Base-by-base conservation (phyloP, 495 filamentous ascomycete species). In the Aspergillus homomorphus region DNA sequence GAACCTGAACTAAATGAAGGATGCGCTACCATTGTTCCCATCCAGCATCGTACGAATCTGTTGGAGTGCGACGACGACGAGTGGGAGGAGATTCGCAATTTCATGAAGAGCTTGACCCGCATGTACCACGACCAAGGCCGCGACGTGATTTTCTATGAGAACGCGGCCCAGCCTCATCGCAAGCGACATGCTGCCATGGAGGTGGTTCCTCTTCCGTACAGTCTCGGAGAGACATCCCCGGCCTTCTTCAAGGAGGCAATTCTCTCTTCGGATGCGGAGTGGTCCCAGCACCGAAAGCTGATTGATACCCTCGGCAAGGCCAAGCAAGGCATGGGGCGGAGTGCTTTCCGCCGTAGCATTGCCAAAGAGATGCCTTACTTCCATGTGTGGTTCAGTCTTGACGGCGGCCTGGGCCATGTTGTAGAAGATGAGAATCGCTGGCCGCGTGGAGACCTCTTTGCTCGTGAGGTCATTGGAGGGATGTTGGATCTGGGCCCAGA, bases 291-390 rank as follows among this genome's bases (percentile, higher is more conserved):
- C 71, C 88, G 87, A 67, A 94, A 95, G 69, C 74, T 98, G 59
- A 95, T 98, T 52, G 92, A 97, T 68, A 98, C 94, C 0, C 84
- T 89, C 14, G 78, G 82, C 45, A 84, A 85, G 66, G 80, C 88
- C 4, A 82, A 79, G 57, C 80, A 85, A 51, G 86, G 90, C 1
- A 65, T 90, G 38, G 95, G 95, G 0, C 88, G 89, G 69, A 68
- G 78, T 57, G 92, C 94, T 45, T 98, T 98, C 73, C 83, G 94
- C 3, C 79, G 86, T 48, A 87, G 83, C 2, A 73, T 98, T 30
- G 90, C 87, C 22, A 97, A 96, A 77, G 94, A 98, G 75, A 96
- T 96, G 92, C 94, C 94, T 22, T 98, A 98, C 69, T 98, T 98
- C 72, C 94, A 98, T 62, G 92, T 91, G 16, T 98, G 92, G 92